Conservation (phyloP, 2,329 filamentous ascomycete genomes). For the Fusarium avenaceum region DNA sequence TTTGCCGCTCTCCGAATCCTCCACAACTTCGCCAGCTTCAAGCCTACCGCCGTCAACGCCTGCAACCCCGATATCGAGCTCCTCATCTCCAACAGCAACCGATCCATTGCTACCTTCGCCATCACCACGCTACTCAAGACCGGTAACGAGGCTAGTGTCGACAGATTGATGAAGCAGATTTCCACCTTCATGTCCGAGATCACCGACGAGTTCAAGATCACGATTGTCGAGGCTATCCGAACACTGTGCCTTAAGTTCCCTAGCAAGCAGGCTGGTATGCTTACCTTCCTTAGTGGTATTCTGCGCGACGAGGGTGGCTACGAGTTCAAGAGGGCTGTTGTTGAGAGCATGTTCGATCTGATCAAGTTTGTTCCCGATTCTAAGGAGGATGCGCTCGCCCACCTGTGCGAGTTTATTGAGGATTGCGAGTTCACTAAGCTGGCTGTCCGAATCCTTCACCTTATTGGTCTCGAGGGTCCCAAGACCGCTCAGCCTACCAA, state of each 20-base stretch:
- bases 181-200: constrained; percentile 99
- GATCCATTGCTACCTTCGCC: constrained; percentile 97
- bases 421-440: constrained; percentile 99
- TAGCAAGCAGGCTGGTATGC: constrained; percentile 97
- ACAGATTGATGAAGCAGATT: constrained; percentile 98
- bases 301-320: constrained; percentile 96
- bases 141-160: constrained; percentile 96
- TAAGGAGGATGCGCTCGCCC: constrained; percentile 85
- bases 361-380: constrained; percentile 98
- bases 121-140: constrained; percentile 99
- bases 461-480: constrained; percentile 93
- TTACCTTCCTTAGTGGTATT: constrained; percentile 96
- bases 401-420: constrained; percentile 98
- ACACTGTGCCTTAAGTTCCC: constrained; percentile 98
- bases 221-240: constrained; percentile 98
- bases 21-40: constrained; percentile 96
- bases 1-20: constrained; percentile 97
- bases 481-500: constrained; percentile 97
- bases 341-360: constrained; percentile 99
- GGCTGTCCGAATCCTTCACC: constrained; percentile 92
- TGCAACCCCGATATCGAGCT: constrained; percentile 99
- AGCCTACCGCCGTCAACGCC: constrained; percentile 88
- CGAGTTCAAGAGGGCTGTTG: constrained; percentile 97
- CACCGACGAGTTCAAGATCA: constrained; percentile 99
- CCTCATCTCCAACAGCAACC: constrained; percentile 95